Percentiles rank a stretch among this genome's conserved stretches.
Evolutionary conservation across 2,329 filamentous ascomycete species (phyloP).

Genomic region (Albophoma yamanashiensis): DNA sequence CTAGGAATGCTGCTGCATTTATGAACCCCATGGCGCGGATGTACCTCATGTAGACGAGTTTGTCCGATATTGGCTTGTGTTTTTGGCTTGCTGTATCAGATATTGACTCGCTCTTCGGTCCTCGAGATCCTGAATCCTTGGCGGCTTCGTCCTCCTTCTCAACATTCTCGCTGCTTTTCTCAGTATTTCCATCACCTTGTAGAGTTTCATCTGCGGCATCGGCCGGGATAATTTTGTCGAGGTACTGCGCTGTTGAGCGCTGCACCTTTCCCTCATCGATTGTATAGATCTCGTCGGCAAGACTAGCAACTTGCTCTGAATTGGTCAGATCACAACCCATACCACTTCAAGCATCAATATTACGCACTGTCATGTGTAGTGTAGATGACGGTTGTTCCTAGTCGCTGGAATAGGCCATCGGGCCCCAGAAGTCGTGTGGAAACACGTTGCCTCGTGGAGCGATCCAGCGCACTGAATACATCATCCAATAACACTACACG

Average conservation of each 20-base stretch:
- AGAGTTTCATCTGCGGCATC: too few species aligned
- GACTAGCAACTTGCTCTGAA: neutral
- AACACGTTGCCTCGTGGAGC: neutral
- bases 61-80: neutral
- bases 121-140: neutral
- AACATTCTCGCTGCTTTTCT: neutral
- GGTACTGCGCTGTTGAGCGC: neutral
- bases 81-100: neutral
- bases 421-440: neutral
- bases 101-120: neutral
- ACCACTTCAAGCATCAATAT: too few species aligned
- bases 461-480: conserved; percentile 1
- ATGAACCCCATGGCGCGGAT: neutral
- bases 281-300: neutral
- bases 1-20: neutral
- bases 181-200: neutral
- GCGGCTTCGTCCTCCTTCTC: neutral
- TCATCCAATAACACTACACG: neutral
- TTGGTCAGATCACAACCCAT: neutral
- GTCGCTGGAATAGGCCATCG: neutral
- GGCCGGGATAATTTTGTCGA: neutral
- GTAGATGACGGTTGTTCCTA: neutral
- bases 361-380: neutral
- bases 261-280: neutral
- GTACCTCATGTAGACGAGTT: neutral